phyloP scores from a whole-genome alignment of 768 basidiomycete genomes.

The Exidia glandulosa region DNA sequence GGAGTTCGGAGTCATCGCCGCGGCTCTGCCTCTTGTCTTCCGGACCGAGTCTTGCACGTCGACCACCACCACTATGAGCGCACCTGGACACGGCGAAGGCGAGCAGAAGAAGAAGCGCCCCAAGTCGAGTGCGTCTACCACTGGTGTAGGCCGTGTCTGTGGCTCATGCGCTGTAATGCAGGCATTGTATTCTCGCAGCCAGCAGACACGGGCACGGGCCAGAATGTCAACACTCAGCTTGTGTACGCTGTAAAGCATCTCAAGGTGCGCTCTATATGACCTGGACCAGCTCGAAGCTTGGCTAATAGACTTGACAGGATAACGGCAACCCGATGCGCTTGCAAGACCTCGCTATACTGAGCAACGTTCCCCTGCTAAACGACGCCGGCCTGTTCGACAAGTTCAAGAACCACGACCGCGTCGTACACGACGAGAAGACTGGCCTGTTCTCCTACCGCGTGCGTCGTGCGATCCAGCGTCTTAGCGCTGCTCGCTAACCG shows the following conservation, averaged over 20 bases:
- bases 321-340: slow-evolving; percentile 63
- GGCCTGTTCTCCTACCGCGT: slow-evolving; percentile 83
- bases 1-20: too few species aligned
- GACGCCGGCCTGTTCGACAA: slow-evolving; percentile 64
- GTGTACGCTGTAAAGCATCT: slow-evolving; percentile 75
- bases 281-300: slow-evolving; percentile 1
- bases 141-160: not conserved
- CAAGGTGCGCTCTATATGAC: slow-evolving; percentile 38
- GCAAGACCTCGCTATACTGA: slow-evolving; percentile 77
- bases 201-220: slow-evolving; percentile 71
- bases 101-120: slow-evolving; percentile 42
- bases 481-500: not conserved
- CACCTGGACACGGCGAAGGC: slow-evolving; percentile 2
- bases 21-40: too few species aligned
- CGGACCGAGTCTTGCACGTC: too few species aligned
- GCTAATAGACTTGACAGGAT: slow-evolving; percentile 30
- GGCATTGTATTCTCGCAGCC: slow-evolving; percentile 81
- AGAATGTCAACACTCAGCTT: slow-evolving; percentile 77
- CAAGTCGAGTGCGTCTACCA: slow-evolving; percentile 39
- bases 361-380: slow-evolving; percentile 64
- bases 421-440: slow-evolving; percentile 72
- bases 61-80: not conserved
- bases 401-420: slow-evolving; percentile 71
- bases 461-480: slow-evolving; percentile 9
- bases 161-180: slow-evolving; percentile 17